Evolutionary conservation across 805 yeast species (phyloP).

Genomic region (Lipomyces orientalis): DNA sequence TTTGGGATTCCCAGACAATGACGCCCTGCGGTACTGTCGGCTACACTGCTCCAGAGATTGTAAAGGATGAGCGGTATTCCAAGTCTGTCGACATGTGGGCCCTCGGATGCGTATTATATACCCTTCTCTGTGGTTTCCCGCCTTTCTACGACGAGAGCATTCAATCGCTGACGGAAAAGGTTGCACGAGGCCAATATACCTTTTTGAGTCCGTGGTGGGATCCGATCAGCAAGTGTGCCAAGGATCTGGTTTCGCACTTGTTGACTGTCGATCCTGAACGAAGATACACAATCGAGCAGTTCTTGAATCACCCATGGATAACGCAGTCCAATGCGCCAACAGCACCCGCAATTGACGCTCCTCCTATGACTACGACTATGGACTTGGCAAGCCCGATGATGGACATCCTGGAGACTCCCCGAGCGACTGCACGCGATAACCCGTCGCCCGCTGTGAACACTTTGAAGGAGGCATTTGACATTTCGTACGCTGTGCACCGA

Average conservation of each 20-base stretch:
- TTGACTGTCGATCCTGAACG: conserved; percentile 72
- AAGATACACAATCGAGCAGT: conserved; percentile 73
- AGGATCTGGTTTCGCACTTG: conserved; percentile 67
- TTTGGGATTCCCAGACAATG: conserved; percentile 85
- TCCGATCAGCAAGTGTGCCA: conserved; percentile 72
- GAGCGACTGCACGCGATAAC: conserved; percentile 19
- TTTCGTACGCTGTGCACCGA: conserved; percentile 84
- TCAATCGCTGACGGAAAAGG: conserved; percentile 74
- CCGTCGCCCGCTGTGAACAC: conserved; percentile 70
- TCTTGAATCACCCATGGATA: conserved; percentile 80
- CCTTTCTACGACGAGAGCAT: conserved; percentile 90
- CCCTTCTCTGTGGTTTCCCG: conserved; percentile 94
- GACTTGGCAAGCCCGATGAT: conserved; percentile 27
- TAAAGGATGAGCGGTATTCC: conserved; percentile 88
- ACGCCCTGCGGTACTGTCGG: conserved; percentile 99
- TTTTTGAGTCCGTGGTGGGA: conserved; percentile 90
- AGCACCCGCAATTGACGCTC: conserved; percentile 38
- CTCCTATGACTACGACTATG: conserved; percentile 18
- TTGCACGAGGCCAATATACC: conserved; percentile 77
- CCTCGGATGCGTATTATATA: conserved; percentile 92
- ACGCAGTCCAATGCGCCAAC: conserved; percentile 45
- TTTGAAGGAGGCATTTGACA: conserved; percentile 83
- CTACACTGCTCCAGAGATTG: conserved; percentile 98
- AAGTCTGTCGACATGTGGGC: conserved; percentile 99
- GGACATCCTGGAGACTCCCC: conserved; percentile 36